Evolutionary conservation across 805 yeast species (phyloP).

Genomic region (Cyberlindnera americana): DNA sequence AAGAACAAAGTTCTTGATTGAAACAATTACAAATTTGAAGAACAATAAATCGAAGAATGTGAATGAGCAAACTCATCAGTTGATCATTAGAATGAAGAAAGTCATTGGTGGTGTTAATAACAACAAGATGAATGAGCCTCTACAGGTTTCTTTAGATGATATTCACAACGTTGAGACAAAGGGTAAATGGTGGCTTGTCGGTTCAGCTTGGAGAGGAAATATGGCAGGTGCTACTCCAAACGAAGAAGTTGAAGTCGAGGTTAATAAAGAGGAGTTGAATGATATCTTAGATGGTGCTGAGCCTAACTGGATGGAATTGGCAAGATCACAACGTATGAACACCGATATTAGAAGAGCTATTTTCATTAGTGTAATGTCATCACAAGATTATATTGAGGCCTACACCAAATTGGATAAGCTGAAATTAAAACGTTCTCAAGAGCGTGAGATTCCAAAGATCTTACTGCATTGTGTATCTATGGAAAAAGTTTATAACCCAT

Average conservation of each 20-base stretch:
- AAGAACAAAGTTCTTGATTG: constrained; percentile 79
- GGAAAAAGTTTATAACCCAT: constrained; percentile 86
- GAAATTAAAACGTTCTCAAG: constrained; percentile 72
- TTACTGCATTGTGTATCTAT: constrained; percentile 80
- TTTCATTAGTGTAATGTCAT: constrained; percentile 92
- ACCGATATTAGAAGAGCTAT: constrained; percentile 93
- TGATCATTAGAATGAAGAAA: constrained; percentile 60
- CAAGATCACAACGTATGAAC: constrained; percentile 86
- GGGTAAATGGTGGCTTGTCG: constrained; percentile 99
- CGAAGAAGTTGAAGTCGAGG: constrained; percentile 23
- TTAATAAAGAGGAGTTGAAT: constrained; percentile 17
- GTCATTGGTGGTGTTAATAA: constrained; percentile 50
- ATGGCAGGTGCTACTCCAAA: constrained; percentile 21
- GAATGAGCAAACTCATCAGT: constrained; percentile 47
- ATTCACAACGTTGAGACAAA: constrained; percentile 68
- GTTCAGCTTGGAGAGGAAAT: constrained; percentile 93
- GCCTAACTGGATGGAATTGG: constrained; percentile 87
- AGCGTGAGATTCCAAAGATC: constrained; percentile 82
- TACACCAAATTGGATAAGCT: constrained; percentile 77
- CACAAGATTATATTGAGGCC: constrained; percentile 88
- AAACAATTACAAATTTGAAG: constrained; percentile 79
- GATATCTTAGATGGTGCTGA: constrained; percentile 27
- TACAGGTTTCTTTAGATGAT: constrained; percentile 81
- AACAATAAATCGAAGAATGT: constrained; percentile 70
- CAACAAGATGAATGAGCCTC: constrained; percentile 59